These are phyloP conservation scores for Starmerella apicola DNA, from an alignment of 805 yeast genomes.

Conservation along the genomic window DNA sequence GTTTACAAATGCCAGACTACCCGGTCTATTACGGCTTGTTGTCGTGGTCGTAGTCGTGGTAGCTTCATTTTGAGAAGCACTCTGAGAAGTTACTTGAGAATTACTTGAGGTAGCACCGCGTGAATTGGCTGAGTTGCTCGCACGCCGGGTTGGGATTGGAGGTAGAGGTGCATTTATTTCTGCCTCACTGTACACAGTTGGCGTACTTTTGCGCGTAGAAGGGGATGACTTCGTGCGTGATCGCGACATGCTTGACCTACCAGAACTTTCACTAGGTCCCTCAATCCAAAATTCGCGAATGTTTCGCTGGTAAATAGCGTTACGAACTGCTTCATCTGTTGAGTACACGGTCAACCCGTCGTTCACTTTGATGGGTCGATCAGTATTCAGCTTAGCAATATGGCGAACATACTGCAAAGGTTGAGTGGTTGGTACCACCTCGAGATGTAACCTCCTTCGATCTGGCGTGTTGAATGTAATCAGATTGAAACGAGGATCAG, in stretches of 20 bases:
- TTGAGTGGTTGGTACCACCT: background rate
- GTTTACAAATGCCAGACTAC: background rate
- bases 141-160: background rate
- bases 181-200: background rate
- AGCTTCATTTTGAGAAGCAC: background rate
- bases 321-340: background rate
- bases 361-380: constrained; percentile 21
- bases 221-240: background rate
- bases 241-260: background rate
- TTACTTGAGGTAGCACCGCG: background rate
- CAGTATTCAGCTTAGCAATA: constrained; percentile 2
- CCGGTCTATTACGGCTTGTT: too few relatives aligned
- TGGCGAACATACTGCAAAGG: background rate
- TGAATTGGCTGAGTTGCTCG: background rate
- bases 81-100: background rate
- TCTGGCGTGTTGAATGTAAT: constrained; percentile 7
- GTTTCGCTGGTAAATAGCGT: constrained; percentile 5
- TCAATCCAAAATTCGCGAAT: constrained; percentile 11
- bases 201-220: too few relatives aligned
- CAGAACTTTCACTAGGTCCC: background rate
- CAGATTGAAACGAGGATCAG: background rate
- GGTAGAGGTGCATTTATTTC: background rate
- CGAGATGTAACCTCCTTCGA: constrained; percentile 3
- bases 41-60: too few relatives aligned
- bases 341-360: constrained; percentile 7